Conservation (phyloP, 345 rosid genomes). For the Turritis glabra region DNA sequence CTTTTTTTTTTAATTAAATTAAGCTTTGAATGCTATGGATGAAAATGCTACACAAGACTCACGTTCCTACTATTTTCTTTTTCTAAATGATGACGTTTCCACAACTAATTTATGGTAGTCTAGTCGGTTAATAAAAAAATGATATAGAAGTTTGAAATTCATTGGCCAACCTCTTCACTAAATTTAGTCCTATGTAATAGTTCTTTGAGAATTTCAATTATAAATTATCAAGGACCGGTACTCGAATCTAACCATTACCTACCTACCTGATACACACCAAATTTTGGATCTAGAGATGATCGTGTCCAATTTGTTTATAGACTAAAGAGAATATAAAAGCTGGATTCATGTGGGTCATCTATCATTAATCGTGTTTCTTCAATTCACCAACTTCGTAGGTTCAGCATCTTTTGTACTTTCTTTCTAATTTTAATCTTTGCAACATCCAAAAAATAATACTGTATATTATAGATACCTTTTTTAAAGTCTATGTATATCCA, state of each 20-base stretch:
- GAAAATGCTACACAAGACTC: neutral
- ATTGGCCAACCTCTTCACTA: slow-evolving; percentile 5
- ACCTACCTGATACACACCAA: slow-evolving; percentile 16
- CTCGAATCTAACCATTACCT: slow-evolving; percentile 18
- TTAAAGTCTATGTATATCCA: neutral
- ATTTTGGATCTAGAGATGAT: slow-evolving; percentile 30
- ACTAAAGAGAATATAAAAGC: slow-evolving; percentile 20
- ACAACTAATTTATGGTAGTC: neutral
- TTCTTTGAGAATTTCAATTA: neutral
- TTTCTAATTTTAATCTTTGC: neutral
- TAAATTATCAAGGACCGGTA: neutral
- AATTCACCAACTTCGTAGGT: slow-evolving; percentile 33
- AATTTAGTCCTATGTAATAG: neutral
- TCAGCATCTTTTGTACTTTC: slow-evolving; percentile 34
- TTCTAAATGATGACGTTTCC: neutral
- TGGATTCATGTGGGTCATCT: slow-evolving; percentile 43
- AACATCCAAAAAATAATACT: neutral
- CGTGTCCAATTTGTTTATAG: slow-evolving; percentile 15
- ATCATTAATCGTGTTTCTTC: slow-evolving; percentile 34
- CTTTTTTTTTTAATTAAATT: neutral
- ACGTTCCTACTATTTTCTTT: neutral
- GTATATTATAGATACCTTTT: neutral
- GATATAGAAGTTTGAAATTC: neutral
- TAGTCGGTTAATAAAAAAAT: neutral
- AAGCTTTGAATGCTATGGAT: neutral